Base-by-base conservation (phyloP, 1,284 basidiomycete genomes). In the Mycosarcoma maydis region DNA sequence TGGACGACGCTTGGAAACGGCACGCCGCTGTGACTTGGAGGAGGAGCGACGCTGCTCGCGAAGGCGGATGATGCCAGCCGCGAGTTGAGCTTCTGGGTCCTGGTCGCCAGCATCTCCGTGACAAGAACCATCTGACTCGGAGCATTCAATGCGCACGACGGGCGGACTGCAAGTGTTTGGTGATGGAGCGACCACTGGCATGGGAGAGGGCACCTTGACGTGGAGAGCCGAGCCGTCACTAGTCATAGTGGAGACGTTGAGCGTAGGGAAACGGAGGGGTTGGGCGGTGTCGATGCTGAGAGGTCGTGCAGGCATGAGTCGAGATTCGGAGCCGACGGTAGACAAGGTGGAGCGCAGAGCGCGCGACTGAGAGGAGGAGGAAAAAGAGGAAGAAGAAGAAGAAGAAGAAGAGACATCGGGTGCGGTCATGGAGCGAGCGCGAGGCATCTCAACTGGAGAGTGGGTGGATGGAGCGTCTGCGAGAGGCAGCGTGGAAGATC, bases 11-110 rank as follows among this genome's bases (percentile, higher is more conserved):
- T 60, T 60, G 24, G 39, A 38, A 8, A 17, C 34, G 16, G 20
- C 19, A 38, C 62, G 62, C 13, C 48, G 30, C 14, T 47, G 49
- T 14, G 47, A 29, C 23, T 48, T 58, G 39, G 42, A 23, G 11
- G 37, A 45, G 11, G 47, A 43, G 24, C 58, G 41, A 17, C 56
- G 65, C 32, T 57, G 54, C 29, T 71, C 53, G 27, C 62, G 52
- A 41, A 64, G 57, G 9, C 60, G 55, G 45, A 61, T 55, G 53
- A 73, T 70, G 23, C 65, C 73, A 3, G 64, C 61, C 11, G 72
- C 75, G 8, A 77, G 72, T 56, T 77, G 75, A 30, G 58, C 59
- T 23, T 77, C 73, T 19, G 73, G 73, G 33, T 77, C 73, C 13
- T 69, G 56, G 42, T 77, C 75, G 11, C 75, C 75, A 0, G 60